These are phyloP conservation scores for Triglochin maritima DNA, from an alignment of 106 monocot genomes.

Conservation along the genomic window DNA sequence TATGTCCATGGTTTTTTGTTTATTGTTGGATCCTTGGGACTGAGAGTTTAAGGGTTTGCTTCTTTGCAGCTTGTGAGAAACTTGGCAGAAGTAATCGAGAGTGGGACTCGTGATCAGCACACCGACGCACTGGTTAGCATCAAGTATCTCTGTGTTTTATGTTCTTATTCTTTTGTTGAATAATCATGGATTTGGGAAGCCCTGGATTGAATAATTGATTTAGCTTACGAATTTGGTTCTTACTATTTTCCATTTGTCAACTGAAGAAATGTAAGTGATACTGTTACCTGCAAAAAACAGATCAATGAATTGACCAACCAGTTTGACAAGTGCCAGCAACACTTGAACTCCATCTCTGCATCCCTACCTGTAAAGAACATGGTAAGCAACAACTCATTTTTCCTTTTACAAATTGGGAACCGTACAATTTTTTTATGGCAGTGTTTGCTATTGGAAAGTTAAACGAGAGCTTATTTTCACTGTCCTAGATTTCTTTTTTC, in stretches of 20 bases:
- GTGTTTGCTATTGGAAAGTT: neutral
- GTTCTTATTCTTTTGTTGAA: too few species aligned
- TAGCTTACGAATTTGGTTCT: neutral
- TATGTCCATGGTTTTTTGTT: too few species aligned
- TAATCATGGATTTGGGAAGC: neutral
- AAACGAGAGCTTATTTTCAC: neutral
- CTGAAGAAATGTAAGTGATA: neutral
- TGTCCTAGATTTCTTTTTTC: neutral
- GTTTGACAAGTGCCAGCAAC: slow-evolving; percentile 66
- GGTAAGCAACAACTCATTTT: slow-evolving; percentile 25
- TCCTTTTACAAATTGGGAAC: neutral
- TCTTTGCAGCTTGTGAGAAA: slow-evolving; percentile 46
- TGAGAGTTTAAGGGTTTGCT: neutral
- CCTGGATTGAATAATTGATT: neutral
- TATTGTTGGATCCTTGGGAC: too few species aligned
- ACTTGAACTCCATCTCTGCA: slow-evolving; percentile 58
- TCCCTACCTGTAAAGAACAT: slow-evolving; percentile 35
- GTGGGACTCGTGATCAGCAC: slow-evolving; percentile 65
- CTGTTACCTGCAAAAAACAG: slow-evolving; percentile 10
- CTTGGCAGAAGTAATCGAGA: slow-evolving; percentile 63
- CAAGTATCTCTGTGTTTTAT: neutral
- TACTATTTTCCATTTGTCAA: neutral
- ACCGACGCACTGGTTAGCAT: slow-evolving; percentile 52
- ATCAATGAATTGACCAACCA: slow-evolving; percentile 45
- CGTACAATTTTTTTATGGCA: neutral